Percentiles rank a stretch among this genome's conserved stretches.
phyloP scores from a whole-genome alignment of 2,329 filamentous ascomycete species.

The Aspergillus niger region DNA sequence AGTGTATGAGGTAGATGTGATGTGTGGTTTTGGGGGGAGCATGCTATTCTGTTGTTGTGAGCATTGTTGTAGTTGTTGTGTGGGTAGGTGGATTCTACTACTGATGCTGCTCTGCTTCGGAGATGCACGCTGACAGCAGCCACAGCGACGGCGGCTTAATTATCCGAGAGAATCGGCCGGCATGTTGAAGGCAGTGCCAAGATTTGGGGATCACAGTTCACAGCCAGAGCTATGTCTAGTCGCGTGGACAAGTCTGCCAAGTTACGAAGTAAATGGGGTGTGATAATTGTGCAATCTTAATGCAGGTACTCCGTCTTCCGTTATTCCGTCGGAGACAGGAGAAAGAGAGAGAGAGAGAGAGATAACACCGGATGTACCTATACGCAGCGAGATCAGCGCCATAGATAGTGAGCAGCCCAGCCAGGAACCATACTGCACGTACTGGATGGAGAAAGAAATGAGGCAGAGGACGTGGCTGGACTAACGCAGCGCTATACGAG shows the following conservation, averaged over 20 bases:
- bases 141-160: neutral
- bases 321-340: neutral
- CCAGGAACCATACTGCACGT: neutral
- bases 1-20: neutral
- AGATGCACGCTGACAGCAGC: constrained; percentile 3
- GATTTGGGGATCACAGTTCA: neutral
- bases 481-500: constrained; percentile 10
- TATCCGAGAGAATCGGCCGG: neutral
- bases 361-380: neutral
- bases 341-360: neutral
- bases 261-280: no score
- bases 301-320: neutral
- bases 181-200: neutral
- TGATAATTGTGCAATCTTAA: no score
- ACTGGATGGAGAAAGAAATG: neutral
- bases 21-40: neutral
- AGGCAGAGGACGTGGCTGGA: neutral
- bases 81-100: neutral
- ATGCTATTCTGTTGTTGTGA: neutral
- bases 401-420: no score
- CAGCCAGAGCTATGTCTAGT: neutral
- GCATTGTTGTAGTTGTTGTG: neutral
- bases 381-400: no score
- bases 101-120: neutral
- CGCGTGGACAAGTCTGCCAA: no score